Percentiles rank a stretch among this genome's conserved stretches.
These are phyloP conservation scores for Paradendryphiella salina DNA, from an alignment of 2,329 filamentous ascomycete genomes.

Conservation along the genomic window DNA sequence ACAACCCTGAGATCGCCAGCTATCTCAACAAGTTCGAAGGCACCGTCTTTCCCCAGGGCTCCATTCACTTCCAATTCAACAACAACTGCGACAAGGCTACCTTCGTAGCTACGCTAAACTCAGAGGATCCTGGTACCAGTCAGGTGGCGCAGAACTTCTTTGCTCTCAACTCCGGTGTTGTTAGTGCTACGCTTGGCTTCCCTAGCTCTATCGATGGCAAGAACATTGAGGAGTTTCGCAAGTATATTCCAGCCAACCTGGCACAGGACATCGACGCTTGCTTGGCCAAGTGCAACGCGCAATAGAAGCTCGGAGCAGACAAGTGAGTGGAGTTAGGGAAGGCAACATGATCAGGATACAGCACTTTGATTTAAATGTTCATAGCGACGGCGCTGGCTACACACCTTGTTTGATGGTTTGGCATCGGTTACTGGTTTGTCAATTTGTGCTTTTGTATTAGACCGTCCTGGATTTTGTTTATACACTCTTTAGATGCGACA, in stretches of 20 bases:
- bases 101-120: slow-evolving; percentile 52
- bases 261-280: slow-evolving; percentile 59
- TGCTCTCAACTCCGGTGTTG: slow-evolving; percentile 42
- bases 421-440: slow-evolving; percentile 13
- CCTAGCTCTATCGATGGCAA: slow-evolving; percentile 39
- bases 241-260: slow-evolving; percentile 52
- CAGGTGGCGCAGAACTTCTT: slow-evolving; percentile 53
- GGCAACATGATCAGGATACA: neutral
- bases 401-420: slow-evolving; percentile 8
- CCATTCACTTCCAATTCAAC: slow-evolving; percentile 57
- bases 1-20: slow-evolving; percentile 48
- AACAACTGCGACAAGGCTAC: slow-evolving; percentile 50
- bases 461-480: slow-evolving; percentile 1
- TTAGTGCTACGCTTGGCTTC: slow-evolving; percentile 47
- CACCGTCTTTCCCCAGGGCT: slow-evolving; percentile 54
- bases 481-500: slow-evolving; percentile 5
- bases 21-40: slow-evolving; percentile 49
- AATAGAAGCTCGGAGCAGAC: neutral
- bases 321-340: neutral
- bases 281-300: slow-evolving; percentile 52
- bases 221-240: slow-evolving; percentile 45
- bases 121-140: slow-evolving; percentile 50
- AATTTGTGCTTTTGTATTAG: slow-evolving; percentile 16
- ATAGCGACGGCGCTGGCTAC: slow-evolving; percentile 25
- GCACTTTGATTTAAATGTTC: slow-evolving; percentile 8